Base-by-base conservation (phyloP, 2,329 filamentous ascomycete species). In the Tothia fuscella region DNA sequence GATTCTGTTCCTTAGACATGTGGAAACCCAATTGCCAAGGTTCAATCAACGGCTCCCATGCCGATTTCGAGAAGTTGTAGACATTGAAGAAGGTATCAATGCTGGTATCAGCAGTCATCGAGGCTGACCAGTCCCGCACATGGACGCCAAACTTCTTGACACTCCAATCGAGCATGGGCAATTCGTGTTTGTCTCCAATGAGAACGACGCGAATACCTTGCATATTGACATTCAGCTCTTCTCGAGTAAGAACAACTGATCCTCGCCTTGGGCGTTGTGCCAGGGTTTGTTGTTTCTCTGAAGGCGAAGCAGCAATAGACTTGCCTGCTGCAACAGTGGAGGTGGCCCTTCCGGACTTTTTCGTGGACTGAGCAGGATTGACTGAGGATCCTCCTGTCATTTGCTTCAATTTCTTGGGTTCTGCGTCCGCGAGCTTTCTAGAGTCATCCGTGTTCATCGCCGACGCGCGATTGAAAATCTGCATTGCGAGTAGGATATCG, bases 21-120 rank as follows among this genome's bases (percentile, higher is more conserved):
- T 93, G 85, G 50, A 98, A 78, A 2, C 87, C 87, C n/a, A 96
- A 70, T 50, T 89, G 79, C 91, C 91, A 98, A 6, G 93, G 93
- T 58, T 98, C 91, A 20, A 98, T 77, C 25, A 98, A 65, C 3
- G 91, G 91, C 59, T 98, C 91, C 91, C 91, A 98, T 3, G 87
- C 86, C 0, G 91, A 98, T 59, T 98, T 98, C 12, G 91, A 91
- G 63, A 98, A 98, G 61, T 98, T 98, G 69, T 94, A 98, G 20
- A 98, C 81, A 53, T 96, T 98, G 52, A 93, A 76, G 60, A 94
- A 94, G 49, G 89, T 86, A 48, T 95, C 86, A 36, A 98, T 79
- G n/a, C 77, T 82, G 0, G 86, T 83, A 55, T 95, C 86, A 0
- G 85, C 89, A 53, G 80, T 87, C 59, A 98, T 71, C 17, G 80